These are phyloP conservation scores for Apiospora saccharicola DNA, from an alignment of 2,329 filamentous ascomycete species.

Conservation along the genomic window DNA sequence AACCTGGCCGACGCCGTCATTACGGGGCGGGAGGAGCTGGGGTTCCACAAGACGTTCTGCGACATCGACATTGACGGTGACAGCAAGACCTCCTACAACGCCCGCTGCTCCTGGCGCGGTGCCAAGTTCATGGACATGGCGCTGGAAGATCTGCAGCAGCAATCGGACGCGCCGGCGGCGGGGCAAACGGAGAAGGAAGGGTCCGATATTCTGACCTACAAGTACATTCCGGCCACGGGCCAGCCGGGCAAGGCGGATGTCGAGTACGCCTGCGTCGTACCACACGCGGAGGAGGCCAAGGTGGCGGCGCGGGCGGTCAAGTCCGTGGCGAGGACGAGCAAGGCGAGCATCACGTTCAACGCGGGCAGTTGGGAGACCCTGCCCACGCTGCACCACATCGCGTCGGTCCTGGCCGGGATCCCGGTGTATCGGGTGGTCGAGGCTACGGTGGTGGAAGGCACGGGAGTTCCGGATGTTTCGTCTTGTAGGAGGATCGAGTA, in stretches of 20 bases:
- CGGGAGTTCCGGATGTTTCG: slow-evolving; percentile 57
- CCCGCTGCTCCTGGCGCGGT: slow-evolving; percentile 52
- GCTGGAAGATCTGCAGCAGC: slow-evolving; percentile 44
- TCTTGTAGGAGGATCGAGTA: slow-evolving; percentile 33
- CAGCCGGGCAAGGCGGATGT: slow-evolving; percentile 58
- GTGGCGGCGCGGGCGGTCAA: slow-evolving; percentile 38
- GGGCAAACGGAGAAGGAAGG: not conserved
- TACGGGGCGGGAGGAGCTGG: slow-evolving; percentile 66
- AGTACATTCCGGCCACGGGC: slow-evolving; percentile 64
- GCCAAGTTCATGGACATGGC: slow-evolving; percentile 49
- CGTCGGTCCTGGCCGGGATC: slow-evolving; percentile 59
- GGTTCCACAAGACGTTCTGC: slow-evolving; percentile 67
- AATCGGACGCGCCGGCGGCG: not conserved
- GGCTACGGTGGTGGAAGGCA: slow-evolving; percentile 62
- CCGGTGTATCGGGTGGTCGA: slow-evolving; percentile 64
- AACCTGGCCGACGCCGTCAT: slow-evolving; percentile 65
- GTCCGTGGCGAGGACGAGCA: slow-evolving; percentile 45
- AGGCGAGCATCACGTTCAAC: slow-evolving; percentile 56
- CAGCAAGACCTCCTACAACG: slow-evolving; percentile 38
- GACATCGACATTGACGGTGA: slow-evolving; percentile 53
- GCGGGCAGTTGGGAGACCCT: slow-evolving; percentile 59
- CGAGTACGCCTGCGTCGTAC: slow-evolving; percentile 56
- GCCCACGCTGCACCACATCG: slow-evolving; percentile 68
- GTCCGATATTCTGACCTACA: slow-evolving; percentile 60
- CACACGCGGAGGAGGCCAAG: slow-evolving; percentile 45